Conservation (phyloP, 2,329 filamentous ascomycete species). For the Botrytis aclada region DNA sequence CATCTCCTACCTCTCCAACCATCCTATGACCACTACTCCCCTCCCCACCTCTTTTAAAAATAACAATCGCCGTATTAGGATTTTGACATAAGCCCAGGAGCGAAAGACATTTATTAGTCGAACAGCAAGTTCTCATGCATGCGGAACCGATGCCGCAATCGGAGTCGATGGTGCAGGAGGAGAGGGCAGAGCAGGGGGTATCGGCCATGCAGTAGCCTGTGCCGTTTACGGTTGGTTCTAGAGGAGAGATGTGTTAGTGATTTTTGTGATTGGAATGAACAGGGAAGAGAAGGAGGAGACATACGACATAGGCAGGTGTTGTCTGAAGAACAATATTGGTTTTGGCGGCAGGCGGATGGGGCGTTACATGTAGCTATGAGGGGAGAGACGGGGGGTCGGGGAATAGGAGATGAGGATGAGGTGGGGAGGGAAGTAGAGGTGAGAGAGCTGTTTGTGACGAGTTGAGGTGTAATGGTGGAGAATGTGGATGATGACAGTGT, state of each 20-base stretch:
- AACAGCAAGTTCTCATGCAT: constrained; percentile 17
- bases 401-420: background rate
- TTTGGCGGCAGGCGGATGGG: background rate
- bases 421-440: background rate
- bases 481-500: background rate
- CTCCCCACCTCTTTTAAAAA: background rate
- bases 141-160: background rate
- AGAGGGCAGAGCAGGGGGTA: constrained; percentile 3
- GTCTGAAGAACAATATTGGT: background rate
- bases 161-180: background rate
- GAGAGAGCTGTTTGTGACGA: background rate
- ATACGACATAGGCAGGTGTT: constrained; percentile 1
- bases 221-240: constrained; percentile 9
- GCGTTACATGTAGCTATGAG: background rate
- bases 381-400: background rate
- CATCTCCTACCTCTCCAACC: background rate
- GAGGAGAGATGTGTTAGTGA: background rate
- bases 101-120: constrained; percentile 8
- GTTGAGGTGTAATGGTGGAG: background rate
- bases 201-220: constrained; percentile 16
- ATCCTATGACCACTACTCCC: background rate
- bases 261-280: background rate
- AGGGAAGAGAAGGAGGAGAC: background rate
- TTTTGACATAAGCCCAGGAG: background rate
- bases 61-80: background rate